phyloP scores from a whole-genome alignment of 257 asterid species.

The Solanum chiquidenum region DNA sequence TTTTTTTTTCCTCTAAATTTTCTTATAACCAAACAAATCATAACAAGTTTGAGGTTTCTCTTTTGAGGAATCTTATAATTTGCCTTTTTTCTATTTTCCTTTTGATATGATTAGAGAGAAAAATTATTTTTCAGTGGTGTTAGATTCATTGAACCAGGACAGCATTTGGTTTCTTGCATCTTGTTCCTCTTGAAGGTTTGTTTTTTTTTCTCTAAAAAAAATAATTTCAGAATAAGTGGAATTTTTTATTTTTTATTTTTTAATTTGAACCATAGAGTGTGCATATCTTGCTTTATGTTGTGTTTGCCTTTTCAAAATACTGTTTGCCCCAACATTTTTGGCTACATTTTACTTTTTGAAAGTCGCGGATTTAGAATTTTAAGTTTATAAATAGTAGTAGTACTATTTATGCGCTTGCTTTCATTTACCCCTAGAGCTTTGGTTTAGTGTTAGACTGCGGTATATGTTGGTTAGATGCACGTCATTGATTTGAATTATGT shows the following conservation, averaged over 20 bases:
- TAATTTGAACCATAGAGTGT: slow-evolving; percentile 21
- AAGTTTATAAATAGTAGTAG: not conserved
- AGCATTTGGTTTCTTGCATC: not conserved
- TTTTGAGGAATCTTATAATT: not conserved
- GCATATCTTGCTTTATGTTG: slow-evolving; percentile 6
- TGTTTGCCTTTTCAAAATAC: not conserved
- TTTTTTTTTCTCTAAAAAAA: not conserved
- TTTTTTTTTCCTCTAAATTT: not conserved
- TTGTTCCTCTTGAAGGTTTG: not conserved
- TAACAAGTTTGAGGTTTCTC: not conserved
- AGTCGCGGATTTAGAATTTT: not conserved
- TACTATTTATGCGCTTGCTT: not conserved
- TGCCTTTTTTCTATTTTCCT: not conserved
- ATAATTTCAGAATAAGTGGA: not conserved
- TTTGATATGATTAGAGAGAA: not conserved
- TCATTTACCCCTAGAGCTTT: not conserved
- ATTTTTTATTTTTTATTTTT: not conserved
- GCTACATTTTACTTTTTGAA: not conserved
- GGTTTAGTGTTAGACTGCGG: not conserved
- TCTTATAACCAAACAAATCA: not conserved
- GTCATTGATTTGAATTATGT: not conserved
- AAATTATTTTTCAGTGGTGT: not conserved
- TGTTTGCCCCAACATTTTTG: not conserved
- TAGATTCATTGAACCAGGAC: slow-evolving; percentile 37
- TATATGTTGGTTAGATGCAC: not conserved